A percentile compares a stretch with the other conserved stretches of the same genome.
phyloP scores from a whole-genome alignment of 2,329 filamentous ascomycete genomes.

The Amesomyces nigricolor region DNA sequence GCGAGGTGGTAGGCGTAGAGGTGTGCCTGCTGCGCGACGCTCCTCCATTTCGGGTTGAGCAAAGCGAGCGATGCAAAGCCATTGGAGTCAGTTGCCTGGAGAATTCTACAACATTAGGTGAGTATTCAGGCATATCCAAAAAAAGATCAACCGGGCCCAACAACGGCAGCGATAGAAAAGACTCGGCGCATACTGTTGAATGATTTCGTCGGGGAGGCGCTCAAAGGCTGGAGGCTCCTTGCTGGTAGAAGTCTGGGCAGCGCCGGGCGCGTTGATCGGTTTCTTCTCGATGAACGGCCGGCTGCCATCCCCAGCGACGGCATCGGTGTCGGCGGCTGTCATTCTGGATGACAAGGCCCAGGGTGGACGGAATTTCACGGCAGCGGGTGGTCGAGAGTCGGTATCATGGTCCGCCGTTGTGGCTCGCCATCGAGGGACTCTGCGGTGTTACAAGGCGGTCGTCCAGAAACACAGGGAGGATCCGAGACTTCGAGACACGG shows the following conservation, averaged over 20 bases:
- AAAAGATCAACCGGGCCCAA: conserved; percentile 2
- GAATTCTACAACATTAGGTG: conserved; percentile 44
- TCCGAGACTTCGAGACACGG: neutral
- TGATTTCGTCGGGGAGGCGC: conserved; percentile 61
- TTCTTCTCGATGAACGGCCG: conserved; percentile 34
- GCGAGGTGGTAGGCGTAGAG: conserved; percentile 59
- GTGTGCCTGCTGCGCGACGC: conserved; percentile 56
- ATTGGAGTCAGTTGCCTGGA: conserved; percentile 54
- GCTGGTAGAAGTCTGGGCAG: conserved; percentile 13
- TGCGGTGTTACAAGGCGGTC: neutral
- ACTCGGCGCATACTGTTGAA: conserved; percentile 53
- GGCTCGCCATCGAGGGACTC: conserved; percentile 17
- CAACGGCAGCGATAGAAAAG: conserved; percentile 8
- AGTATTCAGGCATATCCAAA: conserved; percentile 8
- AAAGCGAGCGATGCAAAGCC: conserved; percentile 62
- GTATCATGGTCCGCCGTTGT: conserved; percentile 17
- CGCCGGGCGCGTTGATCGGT: conserved; percentile 28
- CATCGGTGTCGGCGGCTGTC: conserved; percentile 20
- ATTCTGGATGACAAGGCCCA: conserved; percentile 16
- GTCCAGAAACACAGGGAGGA: neutral
- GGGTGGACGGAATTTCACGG: conserved; percentile 12
- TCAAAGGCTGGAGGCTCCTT: conserved; percentile 42
- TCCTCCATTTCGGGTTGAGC: conserved; percentile 60
- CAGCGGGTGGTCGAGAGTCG: conserved; percentile 12
- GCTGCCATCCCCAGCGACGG: conserved; percentile 14